Evolutionary conservation across 139 green algal genomes (phyloP).

Genomic region (Dunaliella primolecta): DNA sequence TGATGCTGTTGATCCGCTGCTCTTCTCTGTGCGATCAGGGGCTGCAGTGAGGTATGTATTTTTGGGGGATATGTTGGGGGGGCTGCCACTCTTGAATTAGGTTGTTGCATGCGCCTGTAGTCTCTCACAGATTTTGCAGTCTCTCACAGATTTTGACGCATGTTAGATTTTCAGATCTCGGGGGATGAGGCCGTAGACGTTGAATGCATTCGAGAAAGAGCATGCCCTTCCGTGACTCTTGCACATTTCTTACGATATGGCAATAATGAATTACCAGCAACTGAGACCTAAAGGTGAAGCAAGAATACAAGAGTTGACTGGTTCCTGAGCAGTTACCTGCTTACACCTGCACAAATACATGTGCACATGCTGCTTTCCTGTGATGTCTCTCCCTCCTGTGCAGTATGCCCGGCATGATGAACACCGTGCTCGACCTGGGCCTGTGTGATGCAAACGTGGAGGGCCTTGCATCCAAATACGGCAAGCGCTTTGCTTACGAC

Average conservation of each 20-base stretch:
- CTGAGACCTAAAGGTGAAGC: too few species aligned
- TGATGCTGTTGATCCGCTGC: slow-evolving; percentile 63
- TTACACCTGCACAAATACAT: too few species aligned
- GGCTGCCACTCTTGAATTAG: too few species aligned
- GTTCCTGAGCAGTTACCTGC: too few species aligned
- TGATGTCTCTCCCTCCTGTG: background rate
- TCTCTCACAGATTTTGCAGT: slow-evolving; percentile 44
- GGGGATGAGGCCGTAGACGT: too few species aligned
- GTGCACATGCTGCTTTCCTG: background rate
- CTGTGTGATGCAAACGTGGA: slow-evolving; percentile 74
- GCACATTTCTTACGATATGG: too few species aligned
- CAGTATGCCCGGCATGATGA: slow-evolving; percentile 69
- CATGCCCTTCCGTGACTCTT: too few species aligned
- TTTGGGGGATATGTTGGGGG: too few species aligned
- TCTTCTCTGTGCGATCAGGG: slow-evolving; percentile 83
- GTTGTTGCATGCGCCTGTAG: background rate
- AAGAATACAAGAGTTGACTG: too few species aligned
- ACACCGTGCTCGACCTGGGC: slow-evolving; percentile 90
- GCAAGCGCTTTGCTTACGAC: slow-evolving; percentile 72
- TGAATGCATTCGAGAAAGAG: background rate
- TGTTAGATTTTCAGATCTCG: background rate
- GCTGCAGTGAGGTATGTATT: slow-evolving; percentile 59
- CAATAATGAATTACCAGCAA: too few species aligned
- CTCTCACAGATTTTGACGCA: slow-evolving; percentile 36
- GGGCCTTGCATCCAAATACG: slow-evolving; percentile 45